A percentile compares a stretch with the other conserved stretches of the same genome.
Conservation (phyloP, 1,284 basidiomycete genomes). For the Tremellales sp. region DNA sequence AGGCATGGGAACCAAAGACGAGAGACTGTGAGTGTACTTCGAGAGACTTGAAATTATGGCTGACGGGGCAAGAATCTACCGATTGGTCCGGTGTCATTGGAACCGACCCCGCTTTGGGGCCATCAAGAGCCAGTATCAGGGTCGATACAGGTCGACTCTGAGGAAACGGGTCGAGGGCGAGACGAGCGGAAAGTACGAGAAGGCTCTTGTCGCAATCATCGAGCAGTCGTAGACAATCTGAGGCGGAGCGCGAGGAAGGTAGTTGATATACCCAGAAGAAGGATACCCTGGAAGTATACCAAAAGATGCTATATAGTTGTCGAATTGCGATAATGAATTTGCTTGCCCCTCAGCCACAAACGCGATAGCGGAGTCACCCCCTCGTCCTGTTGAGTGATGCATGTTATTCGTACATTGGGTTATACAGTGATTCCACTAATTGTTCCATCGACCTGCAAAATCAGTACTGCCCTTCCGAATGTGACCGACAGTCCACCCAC, state of each 20-base stretch:
- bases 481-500: not conserved
- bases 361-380: no score
- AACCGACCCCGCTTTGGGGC: slow-evolving; percentile 43
- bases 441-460: not conserved
- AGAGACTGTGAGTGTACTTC: slow-evolving; percentile 34
- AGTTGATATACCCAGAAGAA: not conserved
- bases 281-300: not conserved
- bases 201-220: slow-evolving; percentile 33
- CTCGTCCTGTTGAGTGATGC: slow-evolving; percentile 1
- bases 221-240: slow-evolving; percentile 23
- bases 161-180: slow-evolving; percentile 42
- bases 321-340: not conserved
- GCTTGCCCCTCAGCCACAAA: not conserved
- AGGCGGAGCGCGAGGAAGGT: not conserved
- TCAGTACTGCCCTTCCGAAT: not conserved
- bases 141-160: slow-evolving; percentile 34
- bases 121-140: slow-evolving; percentile 45
- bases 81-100: slow-evolving; percentile 47
- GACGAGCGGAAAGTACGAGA: slow-evolving; percentile 48
- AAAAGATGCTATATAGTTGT: not conserved
- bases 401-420: not conserved
- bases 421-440: not conserved
- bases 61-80: slow-evolving; percentile 31
- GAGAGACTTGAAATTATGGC: not conserved
- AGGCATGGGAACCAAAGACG: slow-evolving; percentile 49